Evolutionary conservation across 2,329 filamentous ascomycete genomes (phyloP), one percentile per base, ranked within the genome.

Genomic region (Stagonosporopsis tanaceti): DNA sequence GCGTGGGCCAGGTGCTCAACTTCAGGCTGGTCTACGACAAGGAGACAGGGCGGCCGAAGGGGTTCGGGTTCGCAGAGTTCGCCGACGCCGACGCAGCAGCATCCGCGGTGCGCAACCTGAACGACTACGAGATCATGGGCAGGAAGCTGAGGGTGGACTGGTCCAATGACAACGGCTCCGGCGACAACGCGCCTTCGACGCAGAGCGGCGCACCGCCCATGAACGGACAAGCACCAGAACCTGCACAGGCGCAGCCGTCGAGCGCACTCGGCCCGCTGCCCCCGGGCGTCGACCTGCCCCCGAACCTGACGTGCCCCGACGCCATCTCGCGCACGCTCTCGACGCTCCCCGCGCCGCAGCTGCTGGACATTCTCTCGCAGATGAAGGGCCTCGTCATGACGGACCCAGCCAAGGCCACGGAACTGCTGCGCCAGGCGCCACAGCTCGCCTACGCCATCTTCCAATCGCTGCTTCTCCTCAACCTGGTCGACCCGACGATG

Each of bases 31-130:
- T 98, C 63, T 96, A 97, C 78, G 96, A 98, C 80, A 90, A 93
- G 50, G 94, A 98, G 72, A 97, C 93, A 2, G 93, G 94, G 39
- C 88, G 92, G 54, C 93, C 95, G 0, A 98, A 97, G 77, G 95
- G 95, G 17, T 99, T 97, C 75, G 95, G 95, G 34, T 99, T 98
- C 70, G 91, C 93, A 71, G 94, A 98, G 76, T 99, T 96, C 73
- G 90, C 92, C 53, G 95, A 98, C 73, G 88, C 91, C 58, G 94
- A 96, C 85, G 84, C 93, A 25, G 95, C 95, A 30, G 92, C 94
- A 35, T 96, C 93, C 2, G 95, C 95, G 2, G 94, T 98, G 45
- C 89, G 94, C 67, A 98, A 99, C 74, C 82, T 98, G 50, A 97
- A 98, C 80, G 93, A 97, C 76, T 89, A 92, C 79, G 94, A 98